These are phyloP conservation scores for Neurospora crassa DNA, from an alignment of 2,329 filamentous ascomycete genomes.

Conservation along the genomic window DNA sequence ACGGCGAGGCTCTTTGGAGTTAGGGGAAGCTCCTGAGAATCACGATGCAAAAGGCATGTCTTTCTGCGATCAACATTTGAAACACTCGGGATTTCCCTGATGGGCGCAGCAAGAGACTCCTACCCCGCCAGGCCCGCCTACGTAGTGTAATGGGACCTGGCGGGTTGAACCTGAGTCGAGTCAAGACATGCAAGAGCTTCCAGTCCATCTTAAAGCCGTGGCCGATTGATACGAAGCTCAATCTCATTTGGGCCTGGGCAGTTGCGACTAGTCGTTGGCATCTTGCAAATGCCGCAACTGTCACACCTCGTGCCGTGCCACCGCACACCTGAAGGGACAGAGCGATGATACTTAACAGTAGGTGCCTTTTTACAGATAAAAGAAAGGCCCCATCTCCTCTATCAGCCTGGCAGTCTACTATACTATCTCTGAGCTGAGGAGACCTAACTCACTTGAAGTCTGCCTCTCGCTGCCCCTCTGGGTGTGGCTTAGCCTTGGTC, in stretches of 20 bases:
- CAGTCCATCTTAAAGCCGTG: neutral
- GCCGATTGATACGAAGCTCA: neutral
- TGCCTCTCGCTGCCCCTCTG: neutral
- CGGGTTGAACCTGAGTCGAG: neutral
- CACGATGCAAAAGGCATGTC: neutral
- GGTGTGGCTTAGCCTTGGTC: neutral
- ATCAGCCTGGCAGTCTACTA: neutral
- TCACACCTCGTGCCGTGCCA: neutral
- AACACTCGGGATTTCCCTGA: neutral
- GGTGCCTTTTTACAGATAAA: too few species aligned
- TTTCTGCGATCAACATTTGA: neutral
- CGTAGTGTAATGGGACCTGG: too few species aligned
- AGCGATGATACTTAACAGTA: neutral
- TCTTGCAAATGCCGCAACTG: neutral
- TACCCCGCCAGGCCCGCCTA: neutral
- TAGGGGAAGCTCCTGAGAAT: neutral
- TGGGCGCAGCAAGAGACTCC: neutral
- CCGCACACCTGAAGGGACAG: neutral
- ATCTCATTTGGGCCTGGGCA: neutral
- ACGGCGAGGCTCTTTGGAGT: neutral
- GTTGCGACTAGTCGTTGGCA: neutral
- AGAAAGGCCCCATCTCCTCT: neutral
- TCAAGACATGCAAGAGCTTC: neutral
- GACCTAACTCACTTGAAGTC: too few species aligned
- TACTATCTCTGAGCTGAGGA: neutral